Conservation (phyloP, 148 eudicot genomes). For the Cornus controversa region DNA sequence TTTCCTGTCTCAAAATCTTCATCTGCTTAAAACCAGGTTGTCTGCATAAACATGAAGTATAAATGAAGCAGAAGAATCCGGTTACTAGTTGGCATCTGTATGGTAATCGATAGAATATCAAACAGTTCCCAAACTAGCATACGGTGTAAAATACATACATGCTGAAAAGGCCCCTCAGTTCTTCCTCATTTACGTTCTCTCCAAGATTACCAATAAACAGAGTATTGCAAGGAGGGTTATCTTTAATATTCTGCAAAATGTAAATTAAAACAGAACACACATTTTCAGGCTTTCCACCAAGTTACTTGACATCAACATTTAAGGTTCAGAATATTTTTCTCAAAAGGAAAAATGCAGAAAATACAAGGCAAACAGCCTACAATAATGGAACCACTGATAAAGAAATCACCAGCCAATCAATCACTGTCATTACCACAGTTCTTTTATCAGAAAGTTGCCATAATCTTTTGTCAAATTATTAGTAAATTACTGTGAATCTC, state of each 20-base stretch:
- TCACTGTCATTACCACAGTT: neutral
- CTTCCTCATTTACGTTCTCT: constrained; percentile 86
- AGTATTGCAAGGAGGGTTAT: constrained; percentile 98
- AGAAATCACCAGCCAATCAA: neutral
- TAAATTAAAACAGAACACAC: neutral
- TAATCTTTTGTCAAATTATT: neutral
- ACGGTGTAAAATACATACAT: constrained; percentile 45
- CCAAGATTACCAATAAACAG: constrained; percentile 95
- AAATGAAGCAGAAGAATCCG: constrained; percentile 3
- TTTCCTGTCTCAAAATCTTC: constrained; percentile 95
- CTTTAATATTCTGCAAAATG: constrained; percentile 77
- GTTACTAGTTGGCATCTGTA: neutral
- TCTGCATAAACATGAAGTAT: constrained; percentile 40
- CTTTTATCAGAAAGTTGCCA: no score
- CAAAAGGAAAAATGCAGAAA: neutral
- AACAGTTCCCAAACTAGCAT: constrained; percentile 1
- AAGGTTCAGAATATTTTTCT: neutral
- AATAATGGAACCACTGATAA: constrained; percentile 1
- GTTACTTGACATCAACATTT: neutral
- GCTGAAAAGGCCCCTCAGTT: constrained; percentile 80
- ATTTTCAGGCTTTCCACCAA: neutral
- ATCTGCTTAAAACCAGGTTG: constrained; percentile 96
- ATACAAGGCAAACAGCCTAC: neutral
- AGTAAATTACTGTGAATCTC: neutral
- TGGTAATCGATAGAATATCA: neutral